Conservation (phyloP, 495 filamentous ascomycete genomes). For the Xylaria nigripes region DNA sequence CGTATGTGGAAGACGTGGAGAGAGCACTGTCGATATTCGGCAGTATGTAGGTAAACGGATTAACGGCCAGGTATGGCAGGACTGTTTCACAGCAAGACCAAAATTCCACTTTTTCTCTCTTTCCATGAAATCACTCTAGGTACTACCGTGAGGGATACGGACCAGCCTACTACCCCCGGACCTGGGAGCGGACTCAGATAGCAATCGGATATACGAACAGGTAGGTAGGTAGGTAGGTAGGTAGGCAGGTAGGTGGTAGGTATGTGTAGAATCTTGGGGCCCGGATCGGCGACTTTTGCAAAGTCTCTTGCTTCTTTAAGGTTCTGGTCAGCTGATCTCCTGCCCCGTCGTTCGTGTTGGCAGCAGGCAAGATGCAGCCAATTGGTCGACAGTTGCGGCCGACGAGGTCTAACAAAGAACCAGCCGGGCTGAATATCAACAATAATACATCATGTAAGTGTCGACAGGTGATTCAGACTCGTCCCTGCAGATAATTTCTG, state of each 20-base stretch:
- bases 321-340: conserved; percentile 6
- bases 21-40: neutral
- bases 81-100: neutral
- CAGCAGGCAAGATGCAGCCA: neutral
- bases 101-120: neutral
- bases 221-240: too few species aligned
- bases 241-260: too few species aligned
- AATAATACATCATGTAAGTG: neutral
- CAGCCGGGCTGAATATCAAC: neutral
- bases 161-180: neutral
- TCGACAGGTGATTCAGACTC: neutral
- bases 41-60: neutral
- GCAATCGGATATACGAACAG: neutral
- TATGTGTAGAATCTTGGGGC: too few species aligned
- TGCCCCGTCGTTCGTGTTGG: conserved; percentile 3
- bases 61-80: neutral
- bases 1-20: neutral
- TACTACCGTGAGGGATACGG: neutral
- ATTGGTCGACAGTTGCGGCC: neutral
- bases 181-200: neutral
- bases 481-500: neutral
- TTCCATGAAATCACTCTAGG: neutral
- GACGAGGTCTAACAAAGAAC: neutral
- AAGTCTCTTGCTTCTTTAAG: neutral
- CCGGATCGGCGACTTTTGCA: neutral